A percentile compares a stretch with the other conserved stretches of the same genome.
phyloP scores from a whole-genome alignment of 2,329 filamentous ascomycete genomes.

The Lachnellula hyalina region DNA sequence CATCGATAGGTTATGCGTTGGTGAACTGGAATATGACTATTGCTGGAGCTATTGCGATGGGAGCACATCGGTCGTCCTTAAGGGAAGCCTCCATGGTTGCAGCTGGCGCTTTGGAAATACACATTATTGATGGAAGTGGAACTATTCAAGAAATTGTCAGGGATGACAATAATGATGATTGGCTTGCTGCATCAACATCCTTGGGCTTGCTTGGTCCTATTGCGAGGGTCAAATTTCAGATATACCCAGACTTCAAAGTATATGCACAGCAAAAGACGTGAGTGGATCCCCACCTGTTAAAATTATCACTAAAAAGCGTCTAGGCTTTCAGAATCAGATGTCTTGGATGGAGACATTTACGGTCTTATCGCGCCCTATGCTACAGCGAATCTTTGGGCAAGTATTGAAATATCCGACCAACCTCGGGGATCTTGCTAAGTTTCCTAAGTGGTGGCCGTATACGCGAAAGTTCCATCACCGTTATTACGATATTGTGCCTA shows the following conservation, averaged over 20 bases:
- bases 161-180: constrained; percentile 12
- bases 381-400: constrained; percentile 15
- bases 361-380: constrained; percentile 17
- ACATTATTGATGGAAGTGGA: constrained; percentile 17
- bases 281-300: neutral
- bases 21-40: constrained; percentile 22
- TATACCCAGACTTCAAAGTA: constrained; percentile 14
- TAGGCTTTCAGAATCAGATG: constrained; percentile 13
- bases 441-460: constrained; percentile 15
- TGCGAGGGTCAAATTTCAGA: constrained; percentile 15
- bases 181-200: constrained; percentile 17
- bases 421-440: neutral
- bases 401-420: neutral
- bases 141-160: constrained; percentile 10
- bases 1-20: constrained; percentile 15
- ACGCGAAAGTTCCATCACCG: constrained; percentile 15
- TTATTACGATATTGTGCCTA: constrained; percentile 17
- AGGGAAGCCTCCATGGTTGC: constrained; percentile 18
- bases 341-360: constrained; percentile 15
- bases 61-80: constrained; percentile 14
- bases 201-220: constrained; percentile 16
- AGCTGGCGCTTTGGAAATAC: constrained; percentile 12
- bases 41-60: constrained; percentile 18
- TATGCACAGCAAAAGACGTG: constrained; percentile 13
- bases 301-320: neutral